These are phyloP conservation scores for Annulohypoxylon stygium DNA, from an alignment of 495 filamentous ascomycete genomes.

Conservation along the genomic window DNA sequence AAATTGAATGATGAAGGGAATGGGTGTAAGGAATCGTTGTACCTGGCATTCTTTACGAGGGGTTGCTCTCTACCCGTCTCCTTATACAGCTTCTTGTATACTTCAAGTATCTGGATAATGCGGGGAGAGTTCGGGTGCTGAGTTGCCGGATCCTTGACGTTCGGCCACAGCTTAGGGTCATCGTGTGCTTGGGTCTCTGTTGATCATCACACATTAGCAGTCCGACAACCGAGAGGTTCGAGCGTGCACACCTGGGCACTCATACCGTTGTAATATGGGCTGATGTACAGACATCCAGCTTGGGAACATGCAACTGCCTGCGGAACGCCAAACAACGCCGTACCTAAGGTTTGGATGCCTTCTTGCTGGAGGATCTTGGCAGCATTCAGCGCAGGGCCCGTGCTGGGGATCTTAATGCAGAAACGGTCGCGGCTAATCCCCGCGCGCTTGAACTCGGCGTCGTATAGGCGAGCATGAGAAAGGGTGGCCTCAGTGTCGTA, in stretches of 20 bases:
- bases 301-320: slow-evolving; percentile 50
- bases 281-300: slow-evolving; percentile 48
- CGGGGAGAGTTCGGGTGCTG: slow-evolving; percentile 57
- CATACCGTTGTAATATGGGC: slow-evolving; percentile 54
- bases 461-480: slow-evolving; percentile 57
- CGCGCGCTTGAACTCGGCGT: slow-evolving; percentile 54
- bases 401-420: slow-evolving; percentile 51
- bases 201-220: not conserved
- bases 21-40: slow-evolving; percentile 3
- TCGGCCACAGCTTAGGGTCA: slow-evolving; percentile 48
- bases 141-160: slow-evolving; percentile 53
- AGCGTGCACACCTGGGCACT: slow-evolving; percentile 6
- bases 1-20: not conserved
- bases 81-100: slow-evolving; percentile 53
- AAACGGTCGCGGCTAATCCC: slow-evolving; percentile 56
- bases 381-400: slow-evolving; percentile 49
- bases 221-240: not conserved
- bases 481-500: slow-evolving; percentile 56
- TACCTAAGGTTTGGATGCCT: slow-evolving; percentile 48
- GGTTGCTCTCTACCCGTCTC: slow-evolving; percentile 60
- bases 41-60: slow-evolving; percentile 55
- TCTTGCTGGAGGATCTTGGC: slow-evolving; percentile 48
- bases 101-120: slow-evolving; percentile 55
- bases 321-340: slow-evolving; percentile 48
- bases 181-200: slow-evolving; percentile 49